phyloP scores from a whole-genome alignment of 2,329 filamentous ascomycete genomes.

The Fusarium lateritium region DNA sequence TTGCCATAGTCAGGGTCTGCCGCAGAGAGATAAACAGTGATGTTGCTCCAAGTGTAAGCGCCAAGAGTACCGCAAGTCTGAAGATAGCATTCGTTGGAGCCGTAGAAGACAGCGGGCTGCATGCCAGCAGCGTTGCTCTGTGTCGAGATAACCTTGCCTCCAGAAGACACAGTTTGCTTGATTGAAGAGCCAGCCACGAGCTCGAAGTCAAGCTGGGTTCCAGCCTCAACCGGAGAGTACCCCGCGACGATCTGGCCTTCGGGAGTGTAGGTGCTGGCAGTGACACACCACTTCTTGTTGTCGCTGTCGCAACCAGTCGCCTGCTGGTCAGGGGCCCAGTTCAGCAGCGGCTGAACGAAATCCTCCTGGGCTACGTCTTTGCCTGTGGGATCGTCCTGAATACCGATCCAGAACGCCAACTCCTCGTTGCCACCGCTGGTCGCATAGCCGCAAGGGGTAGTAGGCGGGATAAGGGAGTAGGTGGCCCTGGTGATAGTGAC shows the following conservation, averaged over 20 bases:
- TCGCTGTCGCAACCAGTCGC: conserved; percentile 24
- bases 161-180: conserved; percentile 24
- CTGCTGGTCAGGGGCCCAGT: conserved; percentile 28
- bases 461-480: conserved; percentile 18
- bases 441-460: conserved; percentile 25
- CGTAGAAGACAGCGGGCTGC: conserved; percentile 33
- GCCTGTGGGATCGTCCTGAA: conserved; percentile 24
- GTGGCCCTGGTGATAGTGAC: conserved; percentile 29
- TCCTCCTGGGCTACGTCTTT: conserved; percentile 20
- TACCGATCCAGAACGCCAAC: conserved; percentile 32
- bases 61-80: conserved; percentile 26
- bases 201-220: conserved; percentile 25
- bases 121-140: conserved; percentile 35
- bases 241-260: conserved; percentile 4
- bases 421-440: conserved; percentile 33
- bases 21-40: conserved; percentile 24
- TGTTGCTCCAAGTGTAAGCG: conserved; percentile 24
- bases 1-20: conserved; percentile 20
- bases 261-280: conserved; percentile 28
- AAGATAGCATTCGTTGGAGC: conserved; percentile 32
- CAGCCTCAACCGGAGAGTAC: conserved; percentile 5
- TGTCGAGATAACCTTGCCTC: conserved; percentile 23
- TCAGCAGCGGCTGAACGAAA: conserved; percentile 29
- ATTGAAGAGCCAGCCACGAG: conserved; percentile 16
- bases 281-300: conserved; percentile 28